These are phyloP conservation scores for Primulina huaijiensis DNA, from an alignment of 257 asterid genomes.

Conservation along the genomic window DNA sequence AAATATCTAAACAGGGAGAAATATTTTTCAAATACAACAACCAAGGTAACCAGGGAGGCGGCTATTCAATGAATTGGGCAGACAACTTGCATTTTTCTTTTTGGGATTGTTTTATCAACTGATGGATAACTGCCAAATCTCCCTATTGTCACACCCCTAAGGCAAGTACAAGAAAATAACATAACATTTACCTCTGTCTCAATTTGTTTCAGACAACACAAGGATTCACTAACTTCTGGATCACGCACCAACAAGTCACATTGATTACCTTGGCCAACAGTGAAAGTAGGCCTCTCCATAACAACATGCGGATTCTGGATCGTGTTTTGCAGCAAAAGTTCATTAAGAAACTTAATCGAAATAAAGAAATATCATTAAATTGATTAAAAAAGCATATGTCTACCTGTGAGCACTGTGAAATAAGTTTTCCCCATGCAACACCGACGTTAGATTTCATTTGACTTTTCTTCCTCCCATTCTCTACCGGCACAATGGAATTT, in stretches of 20 bases:
- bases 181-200: conserved; percentile 56
- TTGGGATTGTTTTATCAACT: too few relatives aligned
- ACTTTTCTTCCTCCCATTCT: conserved; percentile 49
- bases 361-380: background rate
- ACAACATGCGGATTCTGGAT: conserved; percentile 71
- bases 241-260: conserved; percentile 69
- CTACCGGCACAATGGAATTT: conserved; percentile 32
- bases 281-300: conserved; percentile 47
- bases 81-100: background rate
- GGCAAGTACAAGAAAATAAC: conserved; percentile 4
- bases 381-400: conserved; percentile 8
- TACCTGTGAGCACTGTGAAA: conserved; percentile 74
- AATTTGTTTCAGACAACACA: conserved; percentile 68
- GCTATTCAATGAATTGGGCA: background rate
- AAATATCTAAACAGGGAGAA: background rate
- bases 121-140: background rate
- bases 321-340: background rate
- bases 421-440: conserved; percentile 85
- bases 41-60: background rate
- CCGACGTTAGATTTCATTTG: conserved; percentile 46
- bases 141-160: background rate
- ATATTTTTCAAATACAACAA: background rate
- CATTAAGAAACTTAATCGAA: background rate
- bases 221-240: conserved; percentile 53
- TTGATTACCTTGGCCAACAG: conserved; percentile 15